Evolutionary conservation across 345 rosid species (phyloP).

Genomic region (Rhodamnia rubescens): DNA sequence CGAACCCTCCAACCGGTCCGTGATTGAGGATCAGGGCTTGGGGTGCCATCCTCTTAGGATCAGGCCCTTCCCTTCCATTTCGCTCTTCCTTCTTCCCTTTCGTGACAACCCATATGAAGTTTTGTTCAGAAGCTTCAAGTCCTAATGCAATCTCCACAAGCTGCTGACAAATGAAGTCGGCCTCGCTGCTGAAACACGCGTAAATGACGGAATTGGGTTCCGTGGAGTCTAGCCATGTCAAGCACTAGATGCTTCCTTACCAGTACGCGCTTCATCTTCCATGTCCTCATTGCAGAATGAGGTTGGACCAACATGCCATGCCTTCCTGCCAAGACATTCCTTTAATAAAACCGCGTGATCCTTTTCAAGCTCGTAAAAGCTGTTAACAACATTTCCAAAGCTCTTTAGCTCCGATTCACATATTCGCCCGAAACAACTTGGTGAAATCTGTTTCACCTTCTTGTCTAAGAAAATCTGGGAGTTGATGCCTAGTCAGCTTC

Average conservation of each 20-base stretch:
- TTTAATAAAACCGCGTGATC: constrained; percentile 22
- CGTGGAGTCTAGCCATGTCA: constrained; percentile 13
- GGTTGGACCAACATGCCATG: constrained; percentile 40
- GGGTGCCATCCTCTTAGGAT: background rate
- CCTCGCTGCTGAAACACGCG: background rate
- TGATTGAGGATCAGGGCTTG: background rate
- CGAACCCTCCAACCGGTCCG: background rate
- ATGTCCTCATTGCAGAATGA: constrained; percentile 6
- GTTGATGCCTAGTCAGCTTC: constrained; percentile 25
- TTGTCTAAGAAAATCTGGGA: constrained; percentile 2
- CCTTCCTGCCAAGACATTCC: constrained; percentile 15
- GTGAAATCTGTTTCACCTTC: background rate
- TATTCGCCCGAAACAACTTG: background rate
- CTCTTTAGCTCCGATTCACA: background rate
- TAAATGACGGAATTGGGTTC: constrained; percentile 8
- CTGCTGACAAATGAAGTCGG: background rate
- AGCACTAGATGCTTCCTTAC: constrained; percentile 1
- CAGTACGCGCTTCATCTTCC: constrained; percentile 6
- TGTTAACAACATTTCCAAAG: constrained; percentile 28
- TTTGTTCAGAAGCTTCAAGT: constrained; percentile 1
- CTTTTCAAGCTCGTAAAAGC: constrained; percentile 38
- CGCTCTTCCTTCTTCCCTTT: background rate
- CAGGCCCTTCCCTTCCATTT: background rate
- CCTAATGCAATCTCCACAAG: constrained; percentile 9
- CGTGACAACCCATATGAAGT: constrained; percentile 5